Evolutionary conservation across 2,329 filamentous ascomycete species (phyloP).

Genomic region (Ceratocystis papillata): DNA sequence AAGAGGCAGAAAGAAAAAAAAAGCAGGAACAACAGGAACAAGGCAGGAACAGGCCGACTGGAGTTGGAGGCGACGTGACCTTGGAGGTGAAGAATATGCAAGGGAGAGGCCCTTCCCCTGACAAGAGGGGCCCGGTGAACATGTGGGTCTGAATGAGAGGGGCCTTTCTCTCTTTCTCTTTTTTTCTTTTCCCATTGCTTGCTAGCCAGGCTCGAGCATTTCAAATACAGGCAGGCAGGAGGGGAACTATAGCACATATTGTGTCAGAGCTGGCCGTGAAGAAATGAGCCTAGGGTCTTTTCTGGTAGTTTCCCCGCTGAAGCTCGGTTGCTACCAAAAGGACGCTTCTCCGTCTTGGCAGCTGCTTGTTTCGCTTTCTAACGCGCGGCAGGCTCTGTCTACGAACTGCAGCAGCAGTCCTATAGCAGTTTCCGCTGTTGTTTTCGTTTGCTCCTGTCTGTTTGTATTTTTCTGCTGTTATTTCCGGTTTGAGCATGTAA

Average conservation of each 20-base stretch:
- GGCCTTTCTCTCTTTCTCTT: neutral
- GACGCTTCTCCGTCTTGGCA: slow-evolving; percentile 1
- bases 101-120: neutral
- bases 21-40: neutral
- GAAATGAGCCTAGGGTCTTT: too few species aligned
- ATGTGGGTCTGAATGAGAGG: slow-evolving; percentile 1
- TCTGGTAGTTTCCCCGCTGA: too few species aligned
- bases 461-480: neutral
- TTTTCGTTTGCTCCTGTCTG: neutral
- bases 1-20: neutral
- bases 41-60: neutral
- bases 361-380: neutral
- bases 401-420: neutral
- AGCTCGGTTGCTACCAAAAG: neutral
- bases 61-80: neutral
- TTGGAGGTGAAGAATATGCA: neutral
- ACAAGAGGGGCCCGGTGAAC: neutral
- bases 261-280: neutral
- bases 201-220: too few species aligned
- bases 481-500: too few species aligned
- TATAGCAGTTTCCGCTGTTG: neutral
- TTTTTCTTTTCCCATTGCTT: neutral
- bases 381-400: neutral
- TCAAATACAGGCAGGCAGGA: neutral
- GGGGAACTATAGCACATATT: neutral